Base-by-base conservation (phyloP, 1,139 yeast species). In the Geotrichum cucujoidarum region DNA sequence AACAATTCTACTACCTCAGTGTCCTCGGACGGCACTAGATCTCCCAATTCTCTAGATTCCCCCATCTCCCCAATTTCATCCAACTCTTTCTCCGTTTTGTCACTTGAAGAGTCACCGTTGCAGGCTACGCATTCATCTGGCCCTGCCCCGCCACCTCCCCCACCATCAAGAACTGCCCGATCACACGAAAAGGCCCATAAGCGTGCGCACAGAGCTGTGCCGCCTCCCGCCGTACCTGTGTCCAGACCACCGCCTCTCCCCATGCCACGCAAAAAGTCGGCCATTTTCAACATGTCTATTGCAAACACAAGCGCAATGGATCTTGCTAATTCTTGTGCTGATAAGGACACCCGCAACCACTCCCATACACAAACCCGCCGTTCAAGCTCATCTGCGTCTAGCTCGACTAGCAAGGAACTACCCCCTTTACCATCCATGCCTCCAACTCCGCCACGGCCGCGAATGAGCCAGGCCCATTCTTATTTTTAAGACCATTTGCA, bases 231-330 rank as follows among this genome's bases (percentile, higher is more conserved):
- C 8, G 36, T 36, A 13, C 36, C 38, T 16, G 30, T 17, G 10
- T n/a, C 30, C 30, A 40, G 20, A 22, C 48, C 48, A 30, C 51
- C 51, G 11, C 41, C 42, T 4, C 43, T 39, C 2, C 53, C 53
- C 5, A 39, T 37, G 4, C 48, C 49, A 2, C 25, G 51, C 18
- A 45, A 40, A 7, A 34, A 34, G 34, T 40, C 47, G 16, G 30
- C 33, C 4, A 24, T 36, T 13, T 5, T 44, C 21, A 43, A 35
- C 31, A 41, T 47, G 46, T 31, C 50, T 2, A 42, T 37, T 37
- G 18, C 43, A 32, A 42, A 41, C n/a, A 41, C 50, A 6, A 47
- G 46, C 27, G 50, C 37, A 5, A 20, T 47, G 17, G 50, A 47
- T 11, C 43, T 47, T 22, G 50, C 50, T 2, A 20, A 37, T 11